Evolutionary conservation across 2,329 filamentous ascomycete genomes (phyloP).

Genomic region (Phialophora macrospora): DNA sequence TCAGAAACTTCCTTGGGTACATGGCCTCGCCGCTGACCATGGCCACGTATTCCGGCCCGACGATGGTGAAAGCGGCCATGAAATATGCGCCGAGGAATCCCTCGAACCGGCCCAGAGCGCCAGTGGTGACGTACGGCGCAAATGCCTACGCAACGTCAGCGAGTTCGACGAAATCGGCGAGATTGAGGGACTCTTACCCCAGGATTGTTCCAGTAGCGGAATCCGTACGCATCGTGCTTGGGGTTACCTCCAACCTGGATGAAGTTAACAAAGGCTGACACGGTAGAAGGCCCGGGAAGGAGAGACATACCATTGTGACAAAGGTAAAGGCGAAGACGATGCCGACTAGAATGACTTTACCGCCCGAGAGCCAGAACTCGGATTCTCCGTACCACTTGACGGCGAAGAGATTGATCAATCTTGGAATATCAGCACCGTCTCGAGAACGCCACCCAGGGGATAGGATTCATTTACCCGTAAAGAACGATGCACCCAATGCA

Average conservation of each 20-base stretch:
- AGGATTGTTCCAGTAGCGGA: conserved; percentile 65
- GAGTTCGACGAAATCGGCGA: background rate
- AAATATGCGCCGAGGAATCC: conserved; percentile 70
- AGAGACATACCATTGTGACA: conserved; percentile 67
- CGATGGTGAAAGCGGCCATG: conserved; percentile 68
- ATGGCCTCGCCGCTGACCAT: conserved; percentile 69
- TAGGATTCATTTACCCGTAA: conserved; percentile 42
- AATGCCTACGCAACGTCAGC: conserved; percentile 56
- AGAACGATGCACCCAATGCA: conserved; percentile 46
- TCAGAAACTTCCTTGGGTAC: conserved; percentile 68
- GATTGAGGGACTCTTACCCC: conserved; percentile 46
- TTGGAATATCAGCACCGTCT: background rate
- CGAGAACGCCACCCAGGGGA: background rate
- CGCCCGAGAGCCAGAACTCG: conserved; percentile 70
- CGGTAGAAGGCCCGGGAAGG: background rate
- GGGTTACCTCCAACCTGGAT: conserved; percentile 68
- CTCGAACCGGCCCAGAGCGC: conserved; percentile 63
- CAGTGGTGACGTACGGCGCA: conserved; percentile 64
- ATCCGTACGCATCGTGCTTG: conserved; percentile 69
- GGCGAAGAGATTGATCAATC: conserved; percentile 63
- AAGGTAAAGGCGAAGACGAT: conserved; percentile 74
- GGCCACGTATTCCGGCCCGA: conserved; percentile 67
- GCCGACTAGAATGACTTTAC: conserved; percentile 71
- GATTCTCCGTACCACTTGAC: conserved; percentile 73
- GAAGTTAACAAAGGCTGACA: background rate